These are phyloP conservation scores for Sarocladium strictum DNA, from an alignment of 2,329 filamentous ascomycete species.

Conservation along the genomic window DNA sequence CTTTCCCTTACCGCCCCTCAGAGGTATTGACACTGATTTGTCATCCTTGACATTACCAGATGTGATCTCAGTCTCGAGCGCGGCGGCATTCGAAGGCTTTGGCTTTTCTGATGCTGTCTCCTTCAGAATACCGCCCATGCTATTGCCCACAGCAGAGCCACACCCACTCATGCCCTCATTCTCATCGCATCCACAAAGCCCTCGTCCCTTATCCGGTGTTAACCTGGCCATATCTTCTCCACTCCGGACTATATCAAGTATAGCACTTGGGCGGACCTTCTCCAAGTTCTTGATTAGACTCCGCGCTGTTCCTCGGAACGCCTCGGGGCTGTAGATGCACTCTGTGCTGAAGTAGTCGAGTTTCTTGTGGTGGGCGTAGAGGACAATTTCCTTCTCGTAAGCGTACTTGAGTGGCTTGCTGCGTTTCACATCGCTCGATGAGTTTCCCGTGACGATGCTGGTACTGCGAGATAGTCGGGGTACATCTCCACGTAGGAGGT, in stretches of 20 bases:
- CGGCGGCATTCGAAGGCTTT: slow-evolving; percentile 11
- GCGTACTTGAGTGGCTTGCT: slow-evolving; percentile 97
- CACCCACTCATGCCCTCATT: slow-evolving; percentile 57
- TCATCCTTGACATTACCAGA: slow-evolving; percentile 11
- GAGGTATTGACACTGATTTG: slow-evolving; percentile 28
- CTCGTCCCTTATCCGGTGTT: slow-evolving; percentile 32
- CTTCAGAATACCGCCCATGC: slow-evolving; percentile 17
- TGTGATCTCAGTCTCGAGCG: slow-evolving; percentile 27
- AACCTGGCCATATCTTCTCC: slow-evolving; percentile 93
- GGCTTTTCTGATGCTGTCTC: slow-evolving; percentile 45
- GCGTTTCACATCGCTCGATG: slow-evolving; percentile 81
- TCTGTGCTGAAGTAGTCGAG: slow-evolving; percentile 98
- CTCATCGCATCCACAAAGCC: slow-evolving; percentile 31
- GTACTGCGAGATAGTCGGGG: slow-evolving; percentile 83
- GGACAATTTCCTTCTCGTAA: slow-evolving; percentile 97
- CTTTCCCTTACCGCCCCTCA: slow-evolving; percentile 23
- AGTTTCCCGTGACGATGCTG: slow-evolving; percentile 75
- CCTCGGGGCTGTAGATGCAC: slow-evolving; percentile 96
- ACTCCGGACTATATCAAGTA: slow-evolving; percentile 88
- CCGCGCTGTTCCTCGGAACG: slow-evolving; percentile 87
- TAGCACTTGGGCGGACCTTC: slow-evolving; percentile 86
- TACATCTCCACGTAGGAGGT: slow-evolving; percentile 83
- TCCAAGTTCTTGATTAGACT: slow-evolving; percentile 93
- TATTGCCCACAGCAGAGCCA: slow-evolving; percentile 39
- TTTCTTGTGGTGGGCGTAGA: slow-evolving; percentile 95